Base-by-base conservation (phyloP, 2,329 filamentous ascomycete species). In the Phyllosticta ampelicida region DNA sequence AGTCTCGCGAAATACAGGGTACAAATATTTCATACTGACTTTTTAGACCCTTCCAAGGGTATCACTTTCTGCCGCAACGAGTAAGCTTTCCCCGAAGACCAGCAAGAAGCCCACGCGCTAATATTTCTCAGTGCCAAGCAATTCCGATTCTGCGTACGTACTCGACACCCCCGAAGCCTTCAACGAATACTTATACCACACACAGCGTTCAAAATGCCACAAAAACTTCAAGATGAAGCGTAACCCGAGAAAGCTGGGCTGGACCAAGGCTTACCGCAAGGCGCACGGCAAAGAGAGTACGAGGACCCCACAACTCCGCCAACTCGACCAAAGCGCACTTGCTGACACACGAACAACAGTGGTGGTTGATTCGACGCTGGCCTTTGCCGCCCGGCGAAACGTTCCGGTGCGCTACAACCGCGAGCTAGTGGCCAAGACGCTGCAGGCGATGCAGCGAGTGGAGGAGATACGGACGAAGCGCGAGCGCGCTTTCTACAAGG, bases 361-460 rank as follows among this genome's bases (percentile, higher is more conserved):
- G 95, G 89, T 89, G 59, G 91, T 97, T 74, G 94, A 99, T 80
- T 87, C 84, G 68, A 96, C 92, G 29, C 85, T 99, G 61, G 87
- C 90, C 70, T 96, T 97, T 76, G 87, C 89, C 62, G 88, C 90
- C 65, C 87, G 90, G 70, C 88, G 94, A 78, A 96, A 99, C 79
- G 84, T 95, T 29, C 94, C 94, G 64, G 84, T 95, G 62, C 89
- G 92, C 71, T 99, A 99, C 84, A 89, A 96, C 82, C 86, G 94
- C 74, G 89, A 95, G 66, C 84, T 96, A 63, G 85, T 96, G 63
- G 81, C 83, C 66, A 90, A 87, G 69, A 97, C 94, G 16, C 80
- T 97, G 74, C 84, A 87, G 71, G 92, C 91, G 65, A 99, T 99
- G 90, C 81, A 89, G 75, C 83, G 92, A 63, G 86, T 97, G 66